Base-by-base conservation (phyloP, 169 alveolate species). In the Cryptosporidium felis region DNA sequence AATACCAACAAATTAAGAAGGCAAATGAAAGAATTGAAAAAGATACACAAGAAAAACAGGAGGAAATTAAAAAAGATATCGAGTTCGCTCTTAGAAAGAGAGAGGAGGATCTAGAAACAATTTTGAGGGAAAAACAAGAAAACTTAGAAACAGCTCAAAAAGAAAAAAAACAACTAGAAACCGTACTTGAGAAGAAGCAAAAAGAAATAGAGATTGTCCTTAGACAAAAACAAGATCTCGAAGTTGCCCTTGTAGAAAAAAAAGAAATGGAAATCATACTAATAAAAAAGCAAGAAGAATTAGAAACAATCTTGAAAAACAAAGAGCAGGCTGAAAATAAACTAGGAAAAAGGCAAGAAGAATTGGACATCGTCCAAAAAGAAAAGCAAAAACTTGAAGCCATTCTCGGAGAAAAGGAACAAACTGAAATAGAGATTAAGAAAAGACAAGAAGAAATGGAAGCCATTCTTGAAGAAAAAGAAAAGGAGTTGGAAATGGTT, bases 381-480 rank as follows among this genome's bases (percentile, higher is more conserved):
- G n/a, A n/a, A n/a, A n/a, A n/a, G n/a, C n/a, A n/a, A n/a, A n/a
- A n/a, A n/a, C n/a, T n/a, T n/a, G n/a, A n/a, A n/a, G n/a, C n/a
- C n/a, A n/a, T n/a, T n/a, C n/a, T n/a, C n/a, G n/a, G n/a, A n/a
- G n/a, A 56, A 2, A 56, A 23, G 21, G 63, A 56, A 28, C 18
- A 65, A 18, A n/a, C n/a, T n/a, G n/a, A n/a, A n/a, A n/a, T n/a
- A n/a, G n/a, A 45, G 14, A 21, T 26, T 3, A 41, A 10, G 18
- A 30, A 63, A 44, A 63, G 47, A 44, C 16, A 41, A 47, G 0
- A 65, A 30, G 63, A 65, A 46, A 26, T 65, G 30, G 62, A 65
- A 12, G n/a, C 59, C 8, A n/a, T 46, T 10, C 49, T 14, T 12
- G n/a, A 12, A 6, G 45, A 47, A 10, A 65, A 47, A 16, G 30